Percentiles rank a stretch among this genome's conserved stretches.
Evolutionary conservation across 1,284 basidiomycete species (phyloP).

Genomic region (Coriolopsis trogii): DNA sequence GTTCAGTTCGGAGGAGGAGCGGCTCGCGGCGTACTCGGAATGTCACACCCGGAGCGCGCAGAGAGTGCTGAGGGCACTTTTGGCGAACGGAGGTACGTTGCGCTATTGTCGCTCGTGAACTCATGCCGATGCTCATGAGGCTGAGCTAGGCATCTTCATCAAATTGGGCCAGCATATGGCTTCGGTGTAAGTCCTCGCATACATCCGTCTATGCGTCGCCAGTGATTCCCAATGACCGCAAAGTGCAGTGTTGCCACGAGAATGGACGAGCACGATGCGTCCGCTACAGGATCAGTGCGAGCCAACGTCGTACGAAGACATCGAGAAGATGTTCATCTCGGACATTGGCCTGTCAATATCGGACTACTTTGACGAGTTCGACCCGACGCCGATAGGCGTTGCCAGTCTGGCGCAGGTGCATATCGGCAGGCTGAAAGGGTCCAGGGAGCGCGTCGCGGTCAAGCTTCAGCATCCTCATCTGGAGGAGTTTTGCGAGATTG

Average conservation of each 20-base stretch:
- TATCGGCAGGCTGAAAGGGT: conserved; percentile 73
- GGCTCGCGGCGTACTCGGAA: conserved; percentile 62
- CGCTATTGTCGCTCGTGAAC: too few relatives aligned
- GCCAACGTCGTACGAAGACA: conserved; percentile 71
- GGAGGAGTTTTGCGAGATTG: conserved; percentile 87
- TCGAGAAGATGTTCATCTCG: conserved; percentile 69
- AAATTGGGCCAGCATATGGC: conserved; percentile 93
- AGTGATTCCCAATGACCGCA: conserved; percentile 27
- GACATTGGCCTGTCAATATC: conserved; percentile 72
- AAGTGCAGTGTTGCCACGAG: conserved; percentile 72
- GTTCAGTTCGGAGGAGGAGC: conserved; percentile 60
- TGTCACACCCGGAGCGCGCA: conserved; percentile 84
- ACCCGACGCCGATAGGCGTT: conserved; percentile 91
- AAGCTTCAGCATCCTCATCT: conserved; percentile 97
- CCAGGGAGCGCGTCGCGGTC: conserved; percentile 84
- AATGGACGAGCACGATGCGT: conserved; percentile 71
- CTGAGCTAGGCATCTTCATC: conserved; percentile 82
- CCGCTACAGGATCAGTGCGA: conserved; percentile 87
- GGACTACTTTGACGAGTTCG: conserved; percentile 82
- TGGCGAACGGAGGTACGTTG: conserved; percentile 81
- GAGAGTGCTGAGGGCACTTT: conserved; percentile 76
- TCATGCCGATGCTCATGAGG: background rate
- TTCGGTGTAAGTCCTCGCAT: conserved; percentile 50
- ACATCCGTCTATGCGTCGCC: background rate
- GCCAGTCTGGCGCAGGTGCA: conserved; percentile 97